phyloP scores from a whole-genome alignment of 345 rosid genomes.

The Capsella bursapastoris region DNA sequence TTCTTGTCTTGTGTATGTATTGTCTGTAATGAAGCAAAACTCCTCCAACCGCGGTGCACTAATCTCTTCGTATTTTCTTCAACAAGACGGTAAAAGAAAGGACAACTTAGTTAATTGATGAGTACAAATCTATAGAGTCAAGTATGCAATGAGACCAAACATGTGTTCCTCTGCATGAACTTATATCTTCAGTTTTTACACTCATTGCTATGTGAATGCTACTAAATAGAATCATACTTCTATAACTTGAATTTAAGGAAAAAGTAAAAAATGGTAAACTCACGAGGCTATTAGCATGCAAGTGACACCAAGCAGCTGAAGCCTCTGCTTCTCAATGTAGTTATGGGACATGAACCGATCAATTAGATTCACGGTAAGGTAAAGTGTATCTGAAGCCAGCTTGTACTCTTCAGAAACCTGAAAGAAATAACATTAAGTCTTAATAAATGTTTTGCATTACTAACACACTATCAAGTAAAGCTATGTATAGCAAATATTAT shows the following conservation, averaged over 20 bases:
- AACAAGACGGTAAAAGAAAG: slow-evolving; percentile 18
- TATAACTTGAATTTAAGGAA: not conserved
- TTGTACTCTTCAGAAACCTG: slow-evolving; percentile 92
- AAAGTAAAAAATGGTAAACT: slow-evolving; percentile 36
- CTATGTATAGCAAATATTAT: not conserved
- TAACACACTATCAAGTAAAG: not conserved
- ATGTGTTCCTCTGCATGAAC: not conserved
- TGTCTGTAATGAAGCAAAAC: slow-evolving; percentile 90
- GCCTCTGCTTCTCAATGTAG: slow-evolving; percentile 64
- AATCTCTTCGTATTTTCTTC: slow-evolving; percentile 88
- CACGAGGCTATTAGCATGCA: slow-evolving; percentile 93
- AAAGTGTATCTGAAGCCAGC: slow-evolving; percentile 81
- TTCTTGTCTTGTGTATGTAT: slow-evolving; percentile 74
- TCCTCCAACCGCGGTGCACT: slow-evolving; percentile 81
- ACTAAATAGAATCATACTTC: not conserved
- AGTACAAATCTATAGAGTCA: not conserved
- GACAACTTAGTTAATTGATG: slow-evolving; percentile 13
- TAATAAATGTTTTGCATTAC: not conserved
- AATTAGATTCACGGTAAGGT: slow-evolving; percentile 73
- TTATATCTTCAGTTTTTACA: not conserved
- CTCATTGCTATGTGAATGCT: not conserved
- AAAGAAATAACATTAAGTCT: not conserved
- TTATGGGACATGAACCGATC: slow-evolving; percentile 71
- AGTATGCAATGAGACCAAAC: slow-evolving; percentile 2
- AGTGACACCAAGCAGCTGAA: slow-evolving; percentile 87